These are phyloP conservation scores for Plasmodium relictum DNA, from an alignment of 169 alveolate genomes.

Conservation along the genomic window DNA sequence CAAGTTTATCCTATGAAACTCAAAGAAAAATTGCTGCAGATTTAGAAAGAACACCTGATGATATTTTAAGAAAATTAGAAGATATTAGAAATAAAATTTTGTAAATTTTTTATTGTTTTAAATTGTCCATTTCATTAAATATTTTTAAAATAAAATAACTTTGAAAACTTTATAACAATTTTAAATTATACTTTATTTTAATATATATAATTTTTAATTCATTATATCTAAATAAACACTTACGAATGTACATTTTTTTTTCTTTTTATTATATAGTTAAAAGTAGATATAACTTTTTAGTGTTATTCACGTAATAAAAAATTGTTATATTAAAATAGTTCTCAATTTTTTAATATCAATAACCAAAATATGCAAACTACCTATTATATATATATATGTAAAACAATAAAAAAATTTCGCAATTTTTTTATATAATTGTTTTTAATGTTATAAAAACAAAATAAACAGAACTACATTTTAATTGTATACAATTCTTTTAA, in stretches of 20 bases:
- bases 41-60: conserved; percentile 94
- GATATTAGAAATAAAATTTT: conserved; percentile 94
- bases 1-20: conserved; percentile 85
- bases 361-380: too few relatives aligned
- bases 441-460: too few relatives aligned
- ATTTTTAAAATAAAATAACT: background rate
- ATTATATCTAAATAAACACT: too few relatives aligned
- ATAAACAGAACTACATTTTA: conserved; percentile 7
- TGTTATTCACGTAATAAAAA: background rate
- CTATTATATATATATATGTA: too few relatives aligned
- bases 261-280: background rate
- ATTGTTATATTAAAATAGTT: too few relatives aligned
- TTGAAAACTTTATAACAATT: background rate
- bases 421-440: too few relatives aligned
- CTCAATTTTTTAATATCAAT: too few relatives aligned
- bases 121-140: too few relatives aligned
- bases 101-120: conserved; percentile 64
- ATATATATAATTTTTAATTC: too few relatives aligned
- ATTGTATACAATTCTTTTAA: background rate
- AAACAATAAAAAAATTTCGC: too few relatives aligned
- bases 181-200: too few relatives aligned
- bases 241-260: background rate
- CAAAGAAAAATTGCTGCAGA: conserved; percentile 93
- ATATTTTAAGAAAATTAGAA: conserved; percentile 94
- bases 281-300: background rate